phyloP scores from a whole-genome alignment of 1,284 basidiomycete species.

The Phellopilus nigrolimitatus region DNA sequence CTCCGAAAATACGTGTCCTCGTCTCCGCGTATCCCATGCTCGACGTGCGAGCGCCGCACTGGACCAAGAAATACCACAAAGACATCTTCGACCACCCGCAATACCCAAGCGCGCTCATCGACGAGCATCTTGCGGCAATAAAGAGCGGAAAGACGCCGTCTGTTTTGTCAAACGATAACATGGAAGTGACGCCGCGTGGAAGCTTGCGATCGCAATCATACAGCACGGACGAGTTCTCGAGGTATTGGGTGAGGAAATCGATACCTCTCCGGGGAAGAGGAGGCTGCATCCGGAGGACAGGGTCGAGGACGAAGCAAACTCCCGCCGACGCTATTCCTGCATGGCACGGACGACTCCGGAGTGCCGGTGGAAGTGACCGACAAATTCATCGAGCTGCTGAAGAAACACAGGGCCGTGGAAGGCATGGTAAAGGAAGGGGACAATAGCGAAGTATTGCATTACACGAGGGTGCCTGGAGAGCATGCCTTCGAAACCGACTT shows the following conservation, averaged over 20 bases:
- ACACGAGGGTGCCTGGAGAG: conserved; percentile 9
- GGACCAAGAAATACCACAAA: conserved; percentile 11
- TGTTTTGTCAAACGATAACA: not conserved
- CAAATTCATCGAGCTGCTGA: conserved; percentile 10
- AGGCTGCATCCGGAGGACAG: conserved; percentile 15
- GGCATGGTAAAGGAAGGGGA: conserved; percentile 7
- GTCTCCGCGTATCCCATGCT: conserved; percentile 13
- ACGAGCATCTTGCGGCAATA: conserved; percentile 9
- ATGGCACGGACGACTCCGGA: conserved; percentile 11
- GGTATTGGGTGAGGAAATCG: conserved; percentile 3
- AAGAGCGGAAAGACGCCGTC: not conserved
- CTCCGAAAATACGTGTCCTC: not conserved
- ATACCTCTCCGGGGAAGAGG: not conserved
- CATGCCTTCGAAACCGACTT: conserved; percentile 13
- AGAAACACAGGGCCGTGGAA: conserved; percentile 8
- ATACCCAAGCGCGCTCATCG: conserved; percentile 10
- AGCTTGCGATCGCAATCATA: conserved; percentile 5
- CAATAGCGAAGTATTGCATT: conserved; percentile 5
- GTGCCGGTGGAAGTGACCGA: conserved; percentile 11
- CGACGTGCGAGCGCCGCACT: conserved; percentile 5
- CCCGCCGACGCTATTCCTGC: conserved; percentile 16
- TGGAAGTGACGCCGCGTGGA: not conserved
- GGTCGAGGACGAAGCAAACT: conserved; percentile 4
- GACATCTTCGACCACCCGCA: conserved; percentile 8
- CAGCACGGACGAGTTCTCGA: conserved; percentile 9